Evolutionary conservation across 23 red algal species (phyloP), one percentile per base, ranked within the genome.

Genomic region (Gracilaria gracilis): DNA sequence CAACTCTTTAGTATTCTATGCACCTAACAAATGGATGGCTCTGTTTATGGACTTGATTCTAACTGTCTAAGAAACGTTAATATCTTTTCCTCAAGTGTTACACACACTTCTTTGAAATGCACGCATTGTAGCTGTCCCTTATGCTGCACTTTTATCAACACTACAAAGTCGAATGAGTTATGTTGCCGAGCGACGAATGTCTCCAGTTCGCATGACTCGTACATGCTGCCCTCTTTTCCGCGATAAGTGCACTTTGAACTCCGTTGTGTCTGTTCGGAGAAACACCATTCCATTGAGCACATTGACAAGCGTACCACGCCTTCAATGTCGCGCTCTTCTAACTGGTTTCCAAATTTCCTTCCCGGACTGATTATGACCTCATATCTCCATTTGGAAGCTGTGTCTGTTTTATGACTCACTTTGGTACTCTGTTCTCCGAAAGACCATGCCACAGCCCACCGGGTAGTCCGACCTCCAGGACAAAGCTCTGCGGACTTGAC

Each of bases 391-490:
- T 69, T 79, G 7, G 21, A 57, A 27, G 14, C n/a, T 0, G 35
- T 29, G 34, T 46, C 72, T 15, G 27, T 51, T 46, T 16, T 11
- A 13, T 80, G 1, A 7, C n/a, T 62, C 49, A 80, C 72, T 17
- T 39, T 46, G 17, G 53, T 62, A 9, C 46, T 19, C 54, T 36
- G 61, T 19, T 70, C 51, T 23, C 79, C 88, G 83, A 92, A 92
- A n/a, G 66, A 58, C 88, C 88, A 92, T 32, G 77, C 88, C 39
- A 92, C 88, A 0, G 77, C 88, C 88, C 88, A 92, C 34, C 88
- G 88, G 20, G 55, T 58, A 16, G 88, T 92, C 61, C 88, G 70
- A 7, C 77, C 88, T 48, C 88, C 88, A 0, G 75, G 32, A 44
- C 49, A 71, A 9, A 92, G 66, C 79, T 83, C 62, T 14, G 79